These are phyloP conservation scores for Clonostachys rosea DNA, from an alignment of 2,329 filamentous ascomycete genomes.

Conservation along the genomic window DNA sequence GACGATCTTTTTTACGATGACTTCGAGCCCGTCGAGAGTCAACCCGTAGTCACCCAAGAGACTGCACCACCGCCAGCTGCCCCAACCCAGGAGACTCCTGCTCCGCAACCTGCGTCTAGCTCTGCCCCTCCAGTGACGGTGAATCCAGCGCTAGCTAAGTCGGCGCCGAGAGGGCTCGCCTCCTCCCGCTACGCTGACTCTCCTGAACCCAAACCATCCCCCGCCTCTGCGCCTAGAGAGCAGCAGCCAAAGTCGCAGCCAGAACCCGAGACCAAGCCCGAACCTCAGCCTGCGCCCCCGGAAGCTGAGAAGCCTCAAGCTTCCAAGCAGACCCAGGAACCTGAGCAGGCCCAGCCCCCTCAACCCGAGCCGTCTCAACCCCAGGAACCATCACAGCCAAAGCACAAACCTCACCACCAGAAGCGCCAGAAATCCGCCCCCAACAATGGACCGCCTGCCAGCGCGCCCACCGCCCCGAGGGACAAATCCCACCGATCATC, in stretches of 20 bases:
- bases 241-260: not conserved
- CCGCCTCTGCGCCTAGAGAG: not conserved
- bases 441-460: constrained; percentile 15
- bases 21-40: constrained; percentile 48
- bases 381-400: constrained; percentile 5
- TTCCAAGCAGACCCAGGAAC: no score
- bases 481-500: constrained; percentile 10
- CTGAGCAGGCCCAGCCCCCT: not conserved
- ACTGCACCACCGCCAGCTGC: constrained; percentile 5
- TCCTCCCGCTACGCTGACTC: constrained; percentile 25
- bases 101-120: constrained; percentile 3
- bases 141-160: constrained; percentile 1
- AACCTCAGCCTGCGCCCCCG: not conserved
- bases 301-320: no score
- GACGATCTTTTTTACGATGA: constrained; percentile 61
- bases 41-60: constrained; percentile 17
- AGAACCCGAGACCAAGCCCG: not conserved
- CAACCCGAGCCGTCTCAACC: not conserved
- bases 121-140: constrained; percentile 3
- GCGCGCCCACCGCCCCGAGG: constrained; percentile 19
- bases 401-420: constrained; percentile 4
- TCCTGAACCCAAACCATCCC: constrained; percentile 4
- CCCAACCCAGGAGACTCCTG: constrained; percentile 3
- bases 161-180: constrained; percentile 14
- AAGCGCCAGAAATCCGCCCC: constrained; percentile 7